Evolutionary conservation across 805 yeast species (phyloP).

Genomic region (baker's yeast (Saccharomyces cerevisiae)): DNA sequence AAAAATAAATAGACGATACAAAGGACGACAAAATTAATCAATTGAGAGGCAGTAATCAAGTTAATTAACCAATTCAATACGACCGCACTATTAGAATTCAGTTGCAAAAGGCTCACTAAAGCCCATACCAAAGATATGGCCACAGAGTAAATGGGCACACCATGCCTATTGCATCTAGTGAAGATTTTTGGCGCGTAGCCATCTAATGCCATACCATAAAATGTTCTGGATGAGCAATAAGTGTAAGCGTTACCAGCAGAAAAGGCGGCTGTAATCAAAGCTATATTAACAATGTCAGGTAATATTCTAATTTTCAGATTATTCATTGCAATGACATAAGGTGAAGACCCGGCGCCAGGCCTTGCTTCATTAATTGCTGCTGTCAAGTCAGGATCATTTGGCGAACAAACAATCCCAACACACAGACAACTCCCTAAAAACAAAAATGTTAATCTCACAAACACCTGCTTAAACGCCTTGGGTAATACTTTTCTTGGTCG

Average conservation of each 20-base stretch:
- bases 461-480: slow-evolving; percentile 69
- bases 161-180: slow-evolving; percentile 50
- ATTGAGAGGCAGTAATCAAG: slow-evolving; percentile 61
- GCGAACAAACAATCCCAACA: slow-evolving; percentile 69
- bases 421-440: slow-evolving; percentile 69
- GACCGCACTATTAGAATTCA: slow-evolving; percentile 47
- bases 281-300: slow-evolving; percentile 73
- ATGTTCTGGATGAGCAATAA: slow-evolving; percentile 59
- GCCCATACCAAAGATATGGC: slow-evolving; percentile 49
- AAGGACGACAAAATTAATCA: slow-evolving; percentile 52
- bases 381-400: slow-evolving; percentile 53
- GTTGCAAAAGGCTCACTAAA: slow-evolving; percentile 55
- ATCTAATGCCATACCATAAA: slow-evolving; percentile 61
- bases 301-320: slow-evolving; percentile 56
- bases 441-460: slow-evolving; percentile 56
- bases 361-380: slow-evolving; percentile 51
- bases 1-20: slow-evolving; percentile 54
- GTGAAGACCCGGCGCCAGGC: slow-evolving; percentile 74
- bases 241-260: slow-evolving; percentile 80
- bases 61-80: slow-evolving; percentile 70
- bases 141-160: slow-evolving; percentile 62
- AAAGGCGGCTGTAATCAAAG: slow-evolving; percentile 65
- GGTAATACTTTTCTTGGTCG: slow-evolving; percentile 68
- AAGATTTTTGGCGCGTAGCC: slow-evolving; percentile 70
- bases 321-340: slow-evolving; percentile 77